phyloP scores from a whole-genome alignment of 805 yeast species.

The Tetrapisispora pingtungensis region DNA sequence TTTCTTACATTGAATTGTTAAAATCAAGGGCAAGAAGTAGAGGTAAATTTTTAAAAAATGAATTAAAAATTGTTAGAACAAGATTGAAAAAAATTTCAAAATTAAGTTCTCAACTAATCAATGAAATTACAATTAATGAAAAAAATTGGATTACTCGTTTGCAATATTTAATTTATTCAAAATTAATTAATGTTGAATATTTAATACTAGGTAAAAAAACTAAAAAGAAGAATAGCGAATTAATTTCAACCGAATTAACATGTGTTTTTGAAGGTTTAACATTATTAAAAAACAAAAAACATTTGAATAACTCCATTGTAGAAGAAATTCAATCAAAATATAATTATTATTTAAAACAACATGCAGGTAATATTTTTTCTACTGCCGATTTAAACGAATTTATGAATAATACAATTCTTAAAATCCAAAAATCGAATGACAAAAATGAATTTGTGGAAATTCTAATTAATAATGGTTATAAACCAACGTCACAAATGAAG shows the following conservation, averaged over 20 bases:
- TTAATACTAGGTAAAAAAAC: constrained; percentile 19
- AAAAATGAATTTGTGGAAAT: constrained; percentile 32
- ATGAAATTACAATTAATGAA: constrained; percentile 33
- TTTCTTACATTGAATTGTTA: constrained; percentile 22
- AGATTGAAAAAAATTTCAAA: constrained; percentile 57
- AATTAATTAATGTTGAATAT: constrained; percentile 42
- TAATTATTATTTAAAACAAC: constrained; percentile 23
- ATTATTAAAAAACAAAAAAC: constrained; percentile 10
- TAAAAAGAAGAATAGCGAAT: constrained; percentile 15
- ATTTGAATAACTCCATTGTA: constrained; percentile 11
- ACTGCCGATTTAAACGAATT: constrained; percentile 18
- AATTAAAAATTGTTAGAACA: constrained; percentile 43
- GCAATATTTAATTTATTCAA: constrained; percentile 34
- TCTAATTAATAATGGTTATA: constrained; percentile 26
- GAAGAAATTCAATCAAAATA: constrained; percentile 20
- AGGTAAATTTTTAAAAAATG: constrained; percentile 24
- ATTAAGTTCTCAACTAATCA: constrained; percentile 35
- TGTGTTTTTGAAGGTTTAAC: constrained; percentile 20
- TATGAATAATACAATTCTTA: constrained; percentile 6
- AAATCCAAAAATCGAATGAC: constrained; percentile 8
- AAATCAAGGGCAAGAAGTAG: constrained; percentile 25
- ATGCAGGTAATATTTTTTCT: constrained; percentile 17
- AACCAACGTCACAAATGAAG: constrained; percentile 6
- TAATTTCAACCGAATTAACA: constrained; percentile 17
- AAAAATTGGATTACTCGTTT: constrained; percentile 26